These are phyloP conservation scores for Boehmeria nivea DNA, from an alignment of 306 rosid species.

Conservation along the genomic window DNA sequence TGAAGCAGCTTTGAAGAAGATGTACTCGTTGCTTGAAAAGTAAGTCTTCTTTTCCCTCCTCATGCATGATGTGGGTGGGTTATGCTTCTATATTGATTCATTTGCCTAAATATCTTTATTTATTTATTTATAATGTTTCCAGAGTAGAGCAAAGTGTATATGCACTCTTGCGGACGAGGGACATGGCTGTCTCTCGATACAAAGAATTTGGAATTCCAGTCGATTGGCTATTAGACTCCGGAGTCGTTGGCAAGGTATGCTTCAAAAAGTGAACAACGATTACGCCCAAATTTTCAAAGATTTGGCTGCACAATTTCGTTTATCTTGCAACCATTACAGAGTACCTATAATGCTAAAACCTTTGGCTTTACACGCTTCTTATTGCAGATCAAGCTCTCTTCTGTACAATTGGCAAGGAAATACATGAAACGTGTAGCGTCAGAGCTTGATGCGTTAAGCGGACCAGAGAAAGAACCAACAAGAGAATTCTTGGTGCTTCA, in stretches of 20 bases:
- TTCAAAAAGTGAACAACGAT: background rate
- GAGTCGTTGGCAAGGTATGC: conserved; percentile 88
- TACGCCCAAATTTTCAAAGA: no score
- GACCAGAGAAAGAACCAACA: conserved; percentile 79
- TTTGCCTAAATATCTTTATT: background rate
- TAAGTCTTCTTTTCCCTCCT: conserved; percentile 34
- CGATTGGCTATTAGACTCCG: conserved; percentile 85
- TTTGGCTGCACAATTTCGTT: background rate
- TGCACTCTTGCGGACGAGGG: conserved; percentile 88
- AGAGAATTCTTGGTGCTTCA: conserved; percentile 79
- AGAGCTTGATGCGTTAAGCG: conserved; percentile 70
- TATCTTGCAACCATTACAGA: no score
- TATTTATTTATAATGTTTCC: conserved; percentile 15
- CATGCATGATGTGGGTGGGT: conserved; percentile 8
- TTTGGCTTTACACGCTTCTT: background rate
- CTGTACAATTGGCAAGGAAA: conserved; percentile 84
- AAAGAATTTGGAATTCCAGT: conserved; percentile 89
- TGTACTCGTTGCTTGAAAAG: conserved; percentile 97
- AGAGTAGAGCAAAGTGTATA: conserved; percentile 93
- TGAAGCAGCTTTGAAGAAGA: conserved; percentile 87
- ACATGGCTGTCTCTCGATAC: conserved; percentile 92
- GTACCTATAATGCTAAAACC: background rate
- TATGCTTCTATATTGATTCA: background rate
- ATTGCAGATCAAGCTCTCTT: conserved; percentile 85
- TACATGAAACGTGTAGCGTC: conserved; percentile 87